Evolutionary conservation across 371 early-diverging fungal species (phyloP).

Genomic region (Mucor lusitanicus): DNA sequence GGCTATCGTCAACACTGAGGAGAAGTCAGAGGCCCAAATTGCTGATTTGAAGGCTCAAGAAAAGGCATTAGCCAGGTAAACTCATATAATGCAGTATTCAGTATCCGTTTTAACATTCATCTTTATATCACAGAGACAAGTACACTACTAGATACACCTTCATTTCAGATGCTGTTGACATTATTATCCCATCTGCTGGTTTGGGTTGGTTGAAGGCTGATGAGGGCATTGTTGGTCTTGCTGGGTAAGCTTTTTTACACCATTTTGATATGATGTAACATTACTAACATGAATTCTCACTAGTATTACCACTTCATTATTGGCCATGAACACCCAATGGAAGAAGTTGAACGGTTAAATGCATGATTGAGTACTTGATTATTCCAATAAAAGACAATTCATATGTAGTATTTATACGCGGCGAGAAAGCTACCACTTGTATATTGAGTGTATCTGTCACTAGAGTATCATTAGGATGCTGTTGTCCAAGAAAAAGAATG

Average conservation of each 20-base stretch:
- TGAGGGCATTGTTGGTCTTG: constrained; percentile 70
- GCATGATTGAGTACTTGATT: neutral
- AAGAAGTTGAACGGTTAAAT: constrained; percentile 24
- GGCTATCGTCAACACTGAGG: constrained; percentile 24
- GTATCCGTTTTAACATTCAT: neutral
- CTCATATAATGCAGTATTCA: neutral
- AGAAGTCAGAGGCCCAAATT: constrained; percentile 21
- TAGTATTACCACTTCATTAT: constrained; percentile 52
- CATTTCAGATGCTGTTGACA: constrained; percentile 64
- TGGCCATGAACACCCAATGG: constrained; percentile 55
- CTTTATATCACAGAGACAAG: constrained; percentile 46
- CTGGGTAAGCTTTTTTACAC: constrained; percentile 49
- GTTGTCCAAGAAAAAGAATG: too few relatives aligned
- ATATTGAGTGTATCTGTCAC: too few relatives aligned
- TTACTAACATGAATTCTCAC: neutral
- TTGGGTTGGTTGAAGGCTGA: constrained; percentile 59
- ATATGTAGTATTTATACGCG: too few relatives aligned
- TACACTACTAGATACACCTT: constrained; percentile 51
- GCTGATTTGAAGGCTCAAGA: constrained; percentile 31
- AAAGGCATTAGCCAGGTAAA: constrained; percentile 47
- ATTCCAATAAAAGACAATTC: neutral
- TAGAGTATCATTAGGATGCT: too few relatives aligned
- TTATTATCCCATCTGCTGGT: constrained; percentile 60
- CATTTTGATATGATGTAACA: neutral
- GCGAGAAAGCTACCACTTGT: too few relatives aligned